phyloP scores from a whole-genome alignment of 176 grass and related monocot species.

The Juncus inflexus region DNA sequence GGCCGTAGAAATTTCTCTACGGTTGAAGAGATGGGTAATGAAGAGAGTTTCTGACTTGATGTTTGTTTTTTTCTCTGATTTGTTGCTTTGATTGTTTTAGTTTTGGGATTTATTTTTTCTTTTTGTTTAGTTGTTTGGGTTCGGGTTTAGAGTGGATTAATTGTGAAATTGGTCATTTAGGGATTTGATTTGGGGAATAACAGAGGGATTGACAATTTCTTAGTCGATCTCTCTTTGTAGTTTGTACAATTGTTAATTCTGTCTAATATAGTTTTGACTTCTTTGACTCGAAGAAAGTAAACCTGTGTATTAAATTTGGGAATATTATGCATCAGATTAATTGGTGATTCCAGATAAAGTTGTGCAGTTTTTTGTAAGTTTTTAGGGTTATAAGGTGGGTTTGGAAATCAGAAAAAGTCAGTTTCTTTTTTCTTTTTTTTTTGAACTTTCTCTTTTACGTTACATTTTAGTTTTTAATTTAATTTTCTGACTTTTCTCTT shows the following conservation, averaged over 20 bases:
- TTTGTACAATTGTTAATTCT: background rate
- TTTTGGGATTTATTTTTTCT: background rate
- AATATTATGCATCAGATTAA: background rate
- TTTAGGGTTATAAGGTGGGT: too few species aligned
- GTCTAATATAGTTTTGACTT: too few species aligned
- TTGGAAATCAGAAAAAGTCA: background rate
- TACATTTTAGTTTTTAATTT: background rate
- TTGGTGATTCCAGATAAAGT: too few species aligned
- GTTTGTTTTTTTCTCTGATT: slow-evolving; percentile 3
- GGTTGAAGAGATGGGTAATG: slow-evolving; percentile 71
- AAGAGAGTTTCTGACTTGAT: background rate
- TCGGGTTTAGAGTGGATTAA: background rate
- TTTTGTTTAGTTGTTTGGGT: background rate
- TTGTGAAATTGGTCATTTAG: slow-evolving; percentile 6
- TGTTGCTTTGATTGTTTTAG: background rate
- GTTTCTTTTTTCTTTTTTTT: slow-evolving; percentile 7
- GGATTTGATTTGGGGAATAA: slow-evolving; percentile 9
- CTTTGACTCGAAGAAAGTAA: too few species aligned
- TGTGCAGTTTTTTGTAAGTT: too few species aligned
- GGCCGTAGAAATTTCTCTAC: slow-evolving; percentile 71
- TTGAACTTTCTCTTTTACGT: background rate
- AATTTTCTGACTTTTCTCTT: slow-evolving; percentile 3
- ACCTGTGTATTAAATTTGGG: background rate
- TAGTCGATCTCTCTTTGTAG: too few species aligned
- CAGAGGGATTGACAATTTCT: slow-evolving; percentile 18